Percentiles rank a stretch among this genome's conserved stretches.
These are phyloP conservation scores for Cardamine chenopodiifolia DNA, from an alignment of 345 rosid genomes.

Conservation along the genomic window DNA sequence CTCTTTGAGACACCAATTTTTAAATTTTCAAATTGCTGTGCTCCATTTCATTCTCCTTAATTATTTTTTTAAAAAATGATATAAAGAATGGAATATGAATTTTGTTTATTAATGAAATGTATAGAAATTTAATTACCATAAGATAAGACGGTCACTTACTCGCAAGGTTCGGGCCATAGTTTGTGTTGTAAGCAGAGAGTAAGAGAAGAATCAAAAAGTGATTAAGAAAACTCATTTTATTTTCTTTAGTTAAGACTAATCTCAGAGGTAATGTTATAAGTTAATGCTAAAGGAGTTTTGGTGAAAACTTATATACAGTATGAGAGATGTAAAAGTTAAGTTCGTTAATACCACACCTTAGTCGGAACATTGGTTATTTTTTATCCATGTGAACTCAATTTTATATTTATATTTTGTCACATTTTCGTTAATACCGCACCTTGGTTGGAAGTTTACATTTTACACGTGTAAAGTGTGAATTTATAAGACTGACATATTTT, in stretches of 20 bases:
- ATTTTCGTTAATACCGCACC: background rate
- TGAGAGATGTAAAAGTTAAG: background rate
- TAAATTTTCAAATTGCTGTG: background rate
- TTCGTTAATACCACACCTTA: background rate
- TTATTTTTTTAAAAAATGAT: background rate
- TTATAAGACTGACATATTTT: background rate
- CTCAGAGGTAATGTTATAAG: background rate
- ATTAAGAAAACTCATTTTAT: background rate
- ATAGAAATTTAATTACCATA: background rate
- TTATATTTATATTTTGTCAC: background rate
- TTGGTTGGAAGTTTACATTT: background rate
- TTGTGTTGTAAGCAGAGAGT: background rate
- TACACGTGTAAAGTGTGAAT: too few relatives aligned
- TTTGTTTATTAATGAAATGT: background rate
- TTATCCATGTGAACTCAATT: background rate
- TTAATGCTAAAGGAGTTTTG: background rate
- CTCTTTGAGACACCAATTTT: background rate
- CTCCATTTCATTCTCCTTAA: constrained; percentile 5
- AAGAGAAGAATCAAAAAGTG: constrained; percentile 27
- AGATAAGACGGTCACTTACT: constrained; percentile 18
- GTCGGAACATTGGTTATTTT: background rate
- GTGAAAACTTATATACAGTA: background rate
- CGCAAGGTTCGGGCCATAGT: constrained; percentile 20
- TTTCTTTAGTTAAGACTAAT: background rate
- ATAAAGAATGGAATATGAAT: background rate